phyloP scores from a whole-genome alignment of 192 early-diverging fungal species.

The Backusella macrospora region DNA sequence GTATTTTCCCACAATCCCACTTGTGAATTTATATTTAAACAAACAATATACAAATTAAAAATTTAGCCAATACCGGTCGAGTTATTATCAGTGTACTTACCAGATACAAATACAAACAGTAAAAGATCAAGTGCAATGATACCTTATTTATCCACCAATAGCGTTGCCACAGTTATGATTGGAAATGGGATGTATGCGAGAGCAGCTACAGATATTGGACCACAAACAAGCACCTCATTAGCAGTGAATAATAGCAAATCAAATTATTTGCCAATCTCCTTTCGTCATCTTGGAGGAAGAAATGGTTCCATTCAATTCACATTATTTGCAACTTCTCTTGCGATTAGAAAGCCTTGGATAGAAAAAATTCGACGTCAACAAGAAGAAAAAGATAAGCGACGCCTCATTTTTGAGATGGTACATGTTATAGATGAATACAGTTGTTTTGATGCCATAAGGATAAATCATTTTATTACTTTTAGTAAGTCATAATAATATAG shows the following conservation, averaged over 20 bases:
- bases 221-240: not conserved
- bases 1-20: not conserved
- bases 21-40: no score
- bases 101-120: conserved; percentile 4
- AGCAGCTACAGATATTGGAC: conserved; percentile 34
- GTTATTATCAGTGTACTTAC: conserved; percentile 58
- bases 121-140: conserved; percentile 34
- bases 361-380: conserved; percentile 76
- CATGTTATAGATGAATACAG: conserved; percentile 44
- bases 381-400: conserved; percentile 40
- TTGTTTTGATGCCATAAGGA: conserved; percentile 49
- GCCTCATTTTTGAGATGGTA: conserved; percentile 56
- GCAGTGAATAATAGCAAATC: conserved; percentile 19
- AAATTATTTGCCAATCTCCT: conserved; percentile 70
- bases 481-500: conserved; percentile 35
- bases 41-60: not conserved
- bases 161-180: conserved; percentile 31
- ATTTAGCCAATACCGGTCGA: conserved; percentile 80
- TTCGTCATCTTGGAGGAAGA: conserved; percentile 72
- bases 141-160: conserved; percentile 27
- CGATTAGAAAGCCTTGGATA: conserved; percentile 81
- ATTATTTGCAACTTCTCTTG: conserved; percentile 72
- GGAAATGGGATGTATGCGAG: conserved; percentile 34
- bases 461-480: conserved; percentile 57
- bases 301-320: conserved; percentile 58